Conservation (phyloP, 768 basidiomycete species). For the Suillus placidus region DNA sequence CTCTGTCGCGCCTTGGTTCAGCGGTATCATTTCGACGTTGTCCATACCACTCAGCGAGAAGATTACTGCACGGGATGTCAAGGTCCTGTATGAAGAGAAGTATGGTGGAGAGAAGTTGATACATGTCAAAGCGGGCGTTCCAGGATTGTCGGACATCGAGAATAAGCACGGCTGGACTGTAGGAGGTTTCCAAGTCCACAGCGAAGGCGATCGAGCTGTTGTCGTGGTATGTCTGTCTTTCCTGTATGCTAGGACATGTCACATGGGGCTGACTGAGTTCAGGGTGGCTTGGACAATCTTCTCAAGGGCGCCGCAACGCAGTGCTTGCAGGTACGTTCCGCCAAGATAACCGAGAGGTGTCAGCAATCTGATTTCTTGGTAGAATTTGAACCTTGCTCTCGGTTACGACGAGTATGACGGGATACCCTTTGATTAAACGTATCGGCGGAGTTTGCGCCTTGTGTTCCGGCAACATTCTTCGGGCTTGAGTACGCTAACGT, state of each 20-base stretch:
- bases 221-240: constrained; percentile 68
- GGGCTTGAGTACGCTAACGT: neutral
- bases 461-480: neutral
- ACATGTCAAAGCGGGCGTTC: constrained; percentile 66
- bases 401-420: constrained; percentile 86
- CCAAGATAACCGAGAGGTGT: neutral
- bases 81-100: constrained; percentile 71
- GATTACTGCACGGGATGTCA: constrained; percentile 73
- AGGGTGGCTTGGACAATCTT: constrained; percentile 96
- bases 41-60: constrained; percentile 75
- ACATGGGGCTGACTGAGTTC: neutral
- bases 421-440: constrained; percentile 49
- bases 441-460: neutral
- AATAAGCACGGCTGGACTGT: constrained; percentile 87
- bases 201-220: constrained; percentile 85
- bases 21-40: constrained; percentile 88
- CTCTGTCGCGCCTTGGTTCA: constrained; percentile 91
- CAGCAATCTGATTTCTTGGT: constrained; percentile 6
- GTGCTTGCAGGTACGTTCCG: constrained; percentile 78
- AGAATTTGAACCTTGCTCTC: constrained; percentile 91
- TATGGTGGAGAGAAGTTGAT: constrained; percentile 80
- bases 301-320: constrained; percentile 99
- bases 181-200: constrained; percentile 94
- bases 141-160: constrained; percentile 73
- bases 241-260: constrained; percentile 6